These are phyloP conservation scores for Kernera saxatilis DNA, from an alignment of 345 rosid genomes.

Conservation along the genomic window DNA sequence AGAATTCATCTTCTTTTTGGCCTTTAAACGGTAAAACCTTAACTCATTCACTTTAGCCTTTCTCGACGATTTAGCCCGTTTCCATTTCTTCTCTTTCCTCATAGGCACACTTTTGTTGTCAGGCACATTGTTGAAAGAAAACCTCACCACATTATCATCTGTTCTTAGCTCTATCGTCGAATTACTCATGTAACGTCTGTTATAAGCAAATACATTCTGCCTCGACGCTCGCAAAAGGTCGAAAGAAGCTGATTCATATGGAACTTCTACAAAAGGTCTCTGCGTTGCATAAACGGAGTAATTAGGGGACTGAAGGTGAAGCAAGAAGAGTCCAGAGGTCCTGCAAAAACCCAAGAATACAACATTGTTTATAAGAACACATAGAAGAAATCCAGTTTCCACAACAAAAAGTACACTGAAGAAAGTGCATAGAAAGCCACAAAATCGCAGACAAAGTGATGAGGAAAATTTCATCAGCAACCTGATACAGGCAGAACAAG, in stretches of 20 bases:
- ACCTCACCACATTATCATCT: conserved; percentile 57
- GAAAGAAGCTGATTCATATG: conserved; percentile 1
- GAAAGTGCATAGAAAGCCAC: background rate
- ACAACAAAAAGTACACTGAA: too few species aligned
- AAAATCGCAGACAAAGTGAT: background rate
- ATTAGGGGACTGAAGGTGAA: conserved; percentile 11
- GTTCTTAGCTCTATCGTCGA: conserved; percentile 53
- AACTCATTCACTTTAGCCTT: conserved; percentile 75
- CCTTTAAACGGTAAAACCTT: conserved; percentile 72
- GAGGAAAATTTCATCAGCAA: too few species aligned
- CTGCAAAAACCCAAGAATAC: conserved; percentile 34
- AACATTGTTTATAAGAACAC: conserved; percentile 6
- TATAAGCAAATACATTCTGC: conserved; percentile 1
- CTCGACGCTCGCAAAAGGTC: background rate
- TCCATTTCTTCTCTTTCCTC: conserved; percentile 40
- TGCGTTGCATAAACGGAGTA: conserved; percentile 2
- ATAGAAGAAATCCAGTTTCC: too few species aligned
- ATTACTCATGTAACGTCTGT: conserved; percentile 41
- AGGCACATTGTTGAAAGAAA: conserved; percentile 41
- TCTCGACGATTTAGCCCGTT: conserved; percentile 48
- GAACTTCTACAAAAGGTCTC: conserved; percentile 18
- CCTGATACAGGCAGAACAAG: too few species aligned
- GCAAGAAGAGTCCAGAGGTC: conserved; percentile 24
- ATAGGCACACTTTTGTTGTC: conserved; percentile 23
- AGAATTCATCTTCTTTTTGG: conserved; percentile 93